A percentile compares a stretch with the other conserved stretches of the same genome.
Evolutionary conservation across 2,329 filamentous ascomycete genomes (phyloP).

Genomic region (Colletotrichum scovillei): DNA sequence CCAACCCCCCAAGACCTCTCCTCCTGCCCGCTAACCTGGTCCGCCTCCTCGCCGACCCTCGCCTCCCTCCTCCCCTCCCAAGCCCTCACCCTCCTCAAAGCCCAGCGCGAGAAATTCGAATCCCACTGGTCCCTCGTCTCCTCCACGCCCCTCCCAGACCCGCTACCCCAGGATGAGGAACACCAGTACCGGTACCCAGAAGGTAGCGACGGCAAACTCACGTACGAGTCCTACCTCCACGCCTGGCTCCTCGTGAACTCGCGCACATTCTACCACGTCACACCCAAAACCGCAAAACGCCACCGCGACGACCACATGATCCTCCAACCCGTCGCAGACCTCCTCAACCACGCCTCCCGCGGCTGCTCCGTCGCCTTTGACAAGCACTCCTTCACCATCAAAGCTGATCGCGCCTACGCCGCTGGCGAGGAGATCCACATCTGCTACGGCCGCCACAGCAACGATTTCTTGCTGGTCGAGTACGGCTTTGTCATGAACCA

Average conservation of each 20-base stretch:
- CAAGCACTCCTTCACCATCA: constrained; percentile 64
- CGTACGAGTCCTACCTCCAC: constrained; percentile 60
- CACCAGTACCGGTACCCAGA: too few relatives aligned
- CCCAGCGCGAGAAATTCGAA: constrained; percentile 60
- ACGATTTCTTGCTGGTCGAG: constrained; percentile 79
- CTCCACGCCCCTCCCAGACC: constrained; percentile 40
- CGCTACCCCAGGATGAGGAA: not conserved
- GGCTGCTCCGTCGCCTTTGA: constrained; percentile 66
- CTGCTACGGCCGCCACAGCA: constrained; percentile 76
- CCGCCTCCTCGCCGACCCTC: constrained; percentile 57
- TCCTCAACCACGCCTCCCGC: constrained; percentile 70
- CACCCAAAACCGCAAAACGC: constrained; percentile 55
- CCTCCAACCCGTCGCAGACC: constrained; percentile 78
- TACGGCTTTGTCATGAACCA: constrained; percentile 64
- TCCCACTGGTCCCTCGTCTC: constrained; percentile 52
- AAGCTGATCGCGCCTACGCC: constrained; percentile 60
- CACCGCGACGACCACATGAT: constrained; percentile 70
- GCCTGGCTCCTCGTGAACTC: constrained; percentile 72
- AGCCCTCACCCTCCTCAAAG: constrained; percentile 57
- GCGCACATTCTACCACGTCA: constrained; percentile 70
- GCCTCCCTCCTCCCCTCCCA: constrained; percentile 61
- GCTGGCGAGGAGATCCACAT: constrained; percentile 74
- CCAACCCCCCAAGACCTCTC: constrained; percentile 71
- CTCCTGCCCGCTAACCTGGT: constrained; percentile 62
- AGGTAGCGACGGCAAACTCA: constrained; percentile 26